Conservation (phyloP, 2,329 filamentous ascomycete genomes). For the Rhynchosporium graminicola region DNA sequence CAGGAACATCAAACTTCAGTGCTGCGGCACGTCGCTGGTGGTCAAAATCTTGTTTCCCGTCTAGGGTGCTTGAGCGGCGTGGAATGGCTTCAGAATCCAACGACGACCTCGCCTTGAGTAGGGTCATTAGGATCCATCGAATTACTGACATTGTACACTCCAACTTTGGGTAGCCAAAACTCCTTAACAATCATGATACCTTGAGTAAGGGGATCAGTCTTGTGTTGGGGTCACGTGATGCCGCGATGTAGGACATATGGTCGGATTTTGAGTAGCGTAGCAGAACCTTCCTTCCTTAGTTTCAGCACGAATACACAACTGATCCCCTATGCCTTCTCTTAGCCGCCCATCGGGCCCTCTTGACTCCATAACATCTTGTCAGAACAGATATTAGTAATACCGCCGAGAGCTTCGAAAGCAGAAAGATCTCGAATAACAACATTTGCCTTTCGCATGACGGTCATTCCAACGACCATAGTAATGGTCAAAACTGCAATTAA, state of each 20-base stretch:
- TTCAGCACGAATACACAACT: no score
- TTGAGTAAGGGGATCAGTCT: constrained; percentile 69
- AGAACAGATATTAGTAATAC: constrained; percentile 73
- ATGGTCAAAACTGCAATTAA: constrained; percentile 54
- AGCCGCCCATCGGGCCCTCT: no score
- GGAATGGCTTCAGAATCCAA: constrained; percentile 33
- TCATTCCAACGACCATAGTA: constrained; percentile 52
- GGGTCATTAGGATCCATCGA: constrained; percentile 57
- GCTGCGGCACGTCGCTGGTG: constrained; percentile 60
- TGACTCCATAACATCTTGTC: constrained; percentile 49
- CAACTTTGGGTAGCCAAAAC: constrained; percentile 55
- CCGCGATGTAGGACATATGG: no score
- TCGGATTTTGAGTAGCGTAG: no score
- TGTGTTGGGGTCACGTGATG: no score
- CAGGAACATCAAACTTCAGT: constrained; percentile 63
- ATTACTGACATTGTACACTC: constrained; percentile 53
- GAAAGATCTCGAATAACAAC: constrained; percentile 50
- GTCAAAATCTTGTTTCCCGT: constrained; percentile 57
- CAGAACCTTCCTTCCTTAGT: no score
- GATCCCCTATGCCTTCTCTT: no score
- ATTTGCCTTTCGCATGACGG: constrained; percentile 48
- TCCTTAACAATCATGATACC: constrained; percentile 60
- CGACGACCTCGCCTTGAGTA: constrained; percentile 49
- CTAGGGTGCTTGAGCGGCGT: constrained; percentile 33
- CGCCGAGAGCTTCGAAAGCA: constrained; percentile 66